Percentiles rank a stretch among this genome's conserved stretches.
Conservation (phyloP, 1,284 basidiomycete species). For the Ustilago loliicola region DNA sequence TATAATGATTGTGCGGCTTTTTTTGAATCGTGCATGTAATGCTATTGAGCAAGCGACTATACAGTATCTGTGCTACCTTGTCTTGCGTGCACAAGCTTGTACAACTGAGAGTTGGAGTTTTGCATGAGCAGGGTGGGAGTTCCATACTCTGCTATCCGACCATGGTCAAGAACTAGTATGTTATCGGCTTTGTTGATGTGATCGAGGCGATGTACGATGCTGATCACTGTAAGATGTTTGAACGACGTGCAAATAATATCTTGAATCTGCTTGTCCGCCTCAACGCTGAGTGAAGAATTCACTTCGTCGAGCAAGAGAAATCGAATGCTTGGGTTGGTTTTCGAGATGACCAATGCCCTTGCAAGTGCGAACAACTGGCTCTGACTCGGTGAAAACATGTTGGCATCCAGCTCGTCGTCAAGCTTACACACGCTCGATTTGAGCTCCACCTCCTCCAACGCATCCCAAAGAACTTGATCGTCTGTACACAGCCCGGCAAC, state of each 20-base stretch:
- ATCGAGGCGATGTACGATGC: neutral
- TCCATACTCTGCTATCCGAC: too few species aligned
- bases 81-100: too few species aligned
- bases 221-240: neutral
- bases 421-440: neutral
- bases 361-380: slow-evolving; percentile 72
- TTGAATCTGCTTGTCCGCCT: slow-evolving; percentile 16
- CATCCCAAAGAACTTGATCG: neutral
- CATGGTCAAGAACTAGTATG: too few species aligned
- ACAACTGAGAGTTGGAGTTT: too few species aligned
- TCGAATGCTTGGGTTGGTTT: slow-evolving; percentile 70
- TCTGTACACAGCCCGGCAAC: neutral
- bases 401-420: neutral
- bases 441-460: neutral
- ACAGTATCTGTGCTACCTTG: too few species aligned
- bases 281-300: slow-evolving; percentile 45
- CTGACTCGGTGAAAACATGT: slow-evolving; percentile 49
- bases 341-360: slow-evolving; percentile 73
- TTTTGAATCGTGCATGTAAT: too few species aligned
- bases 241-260: neutral
- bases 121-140: too few species aligned
- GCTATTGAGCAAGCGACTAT: too few species aligned
- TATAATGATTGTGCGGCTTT: too few species aligned
- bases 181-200: too few species aligned
- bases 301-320: slow-evolving; percentile 74